Evolutionary conservation across 2,329 filamentous ascomycete genomes (phyloP).

Genomic region (Ophiocordyceps australis): DNA sequence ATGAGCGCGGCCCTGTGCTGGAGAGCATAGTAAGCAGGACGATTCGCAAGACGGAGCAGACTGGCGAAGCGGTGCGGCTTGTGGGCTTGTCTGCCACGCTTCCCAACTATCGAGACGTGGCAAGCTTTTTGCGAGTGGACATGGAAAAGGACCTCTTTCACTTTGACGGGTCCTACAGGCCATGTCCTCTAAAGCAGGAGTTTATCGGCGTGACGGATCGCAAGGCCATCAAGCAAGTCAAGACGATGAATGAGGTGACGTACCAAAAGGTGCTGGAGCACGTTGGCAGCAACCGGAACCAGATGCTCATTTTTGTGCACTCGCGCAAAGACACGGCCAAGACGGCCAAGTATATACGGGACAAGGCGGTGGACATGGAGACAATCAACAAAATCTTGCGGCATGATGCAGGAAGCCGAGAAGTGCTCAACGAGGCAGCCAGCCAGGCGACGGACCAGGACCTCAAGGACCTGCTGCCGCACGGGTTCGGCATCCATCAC

Average conservation of each 20-base stretch:
- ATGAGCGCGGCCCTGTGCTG: conserved; percentile 88
- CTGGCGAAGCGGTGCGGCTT: conserved; percentile 78
- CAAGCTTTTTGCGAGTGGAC: conserved; percentile 85
- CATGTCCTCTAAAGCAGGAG: conserved; percentile 88
- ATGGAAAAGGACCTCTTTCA: conserved; percentile 77
- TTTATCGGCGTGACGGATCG: conserved; percentile 96
- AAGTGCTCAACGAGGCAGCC: conserved; percentile 73
- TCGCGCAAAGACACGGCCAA: conserved; percentile 97
- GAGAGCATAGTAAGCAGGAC: conserved; percentile 95
- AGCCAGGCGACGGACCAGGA: conserved; percentile 70
- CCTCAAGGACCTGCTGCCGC: conserved; percentile 84
- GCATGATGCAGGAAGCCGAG: conserved; percentile 78
- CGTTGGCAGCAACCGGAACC: conserved; percentile 79
- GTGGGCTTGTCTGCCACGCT: conserved; percentile 88
- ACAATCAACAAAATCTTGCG: conserved; percentile 92
- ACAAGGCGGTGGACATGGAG: conserved; percentile 93
- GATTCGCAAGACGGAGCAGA: conserved; percentile 84
- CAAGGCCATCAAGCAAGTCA: conserved; percentile 96
- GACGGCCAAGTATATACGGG: conserved; percentile 86
- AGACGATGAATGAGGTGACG: conserved; percentile 98
- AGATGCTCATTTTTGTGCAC: conserved; percentile 98
- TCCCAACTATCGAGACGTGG: conserved; percentile 92
- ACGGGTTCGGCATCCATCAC: conserved; percentile 96
- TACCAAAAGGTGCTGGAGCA: conserved; percentile 97
- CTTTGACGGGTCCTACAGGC: conserved; percentile 86